These are phyloP conservation scores for Phytophthora fragariaefolia DNA, from an alignment of 352 stramenopile genomes.

Conservation along the genomic window DNA sequence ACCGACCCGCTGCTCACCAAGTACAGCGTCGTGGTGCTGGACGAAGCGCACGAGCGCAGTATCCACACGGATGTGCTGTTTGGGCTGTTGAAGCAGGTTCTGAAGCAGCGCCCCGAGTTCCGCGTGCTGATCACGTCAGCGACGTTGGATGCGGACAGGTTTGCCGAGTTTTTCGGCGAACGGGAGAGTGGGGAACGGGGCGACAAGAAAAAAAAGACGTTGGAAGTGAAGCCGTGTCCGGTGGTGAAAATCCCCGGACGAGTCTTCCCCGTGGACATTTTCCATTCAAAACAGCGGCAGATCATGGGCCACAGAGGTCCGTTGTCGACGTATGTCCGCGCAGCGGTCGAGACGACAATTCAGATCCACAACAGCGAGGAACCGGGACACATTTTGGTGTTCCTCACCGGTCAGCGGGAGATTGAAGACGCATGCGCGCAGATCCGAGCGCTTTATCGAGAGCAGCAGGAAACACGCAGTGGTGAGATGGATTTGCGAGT, in stretches of 20 bases:
- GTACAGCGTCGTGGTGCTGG: constrained; percentile 94
- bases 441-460: constrained; percentile 68
- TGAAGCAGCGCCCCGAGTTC: constrained; percentile 75
- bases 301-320: constrained; percentile 77
- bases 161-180: constrained; percentile 87
- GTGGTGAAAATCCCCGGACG: constrained; percentile 92
- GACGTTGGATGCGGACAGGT: constrained; percentile 89
- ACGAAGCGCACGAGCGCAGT: constrained; percentile 98
- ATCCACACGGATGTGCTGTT: constrained; percentile 99
- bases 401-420: constrained; percentile 94
- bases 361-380: constrained; percentile 75
- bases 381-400: constrained; percentile 93
- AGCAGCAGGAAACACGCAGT: constrained; percentile 17
- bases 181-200: background rate
- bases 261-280: constrained; percentile 94
- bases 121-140: constrained; percentile 95
- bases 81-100: constrained; percentile 90
- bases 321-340: constrained; percentile 66
- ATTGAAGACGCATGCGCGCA: constrained; percentile 91
- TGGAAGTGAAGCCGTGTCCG: constrained; percentile 54
- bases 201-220: constrained; percentile 24
- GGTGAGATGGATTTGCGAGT: constrained; percentile 67
- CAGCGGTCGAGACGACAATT: constrained; percentile 79
- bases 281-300: constrained; percentile 90
- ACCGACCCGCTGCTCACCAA: constrained; percentile 69